These are phyloP conservation scores for Talaromyces nanjingensis DNA, from an alignment of 495 filamentous ascomycete species.

Conservation along the genomic window DNA sequence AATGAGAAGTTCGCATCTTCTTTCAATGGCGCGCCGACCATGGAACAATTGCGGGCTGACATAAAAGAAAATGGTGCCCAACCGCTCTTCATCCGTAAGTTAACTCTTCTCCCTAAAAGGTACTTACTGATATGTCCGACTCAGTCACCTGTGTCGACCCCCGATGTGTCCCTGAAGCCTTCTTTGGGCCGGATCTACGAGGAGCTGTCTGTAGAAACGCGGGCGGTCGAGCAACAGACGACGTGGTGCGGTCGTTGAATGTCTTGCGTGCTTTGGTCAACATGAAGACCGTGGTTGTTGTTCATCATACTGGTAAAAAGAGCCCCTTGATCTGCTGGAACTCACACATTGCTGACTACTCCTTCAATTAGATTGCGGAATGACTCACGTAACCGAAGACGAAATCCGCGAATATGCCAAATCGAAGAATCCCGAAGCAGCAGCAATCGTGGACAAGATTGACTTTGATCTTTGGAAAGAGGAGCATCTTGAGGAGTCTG, in stretches of 20 bases:
- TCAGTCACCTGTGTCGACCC: constrained; percentile 7
- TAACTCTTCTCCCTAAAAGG: neutral
- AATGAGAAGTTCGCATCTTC: constrained; percentile 1
- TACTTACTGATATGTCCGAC: neutral
- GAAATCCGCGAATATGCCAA: neutral
- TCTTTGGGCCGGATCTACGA: neutral
- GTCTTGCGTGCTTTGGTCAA: neutral
- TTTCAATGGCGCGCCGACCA: neutral
- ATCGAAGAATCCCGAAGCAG: neutral
- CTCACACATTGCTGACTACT: neutral
- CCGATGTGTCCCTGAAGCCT: constrained; percentile 3
- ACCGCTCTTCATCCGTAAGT: neutral
- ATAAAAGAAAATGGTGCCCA: neutral
- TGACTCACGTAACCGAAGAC: neutral
- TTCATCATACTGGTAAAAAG: constrained; percentile 2
- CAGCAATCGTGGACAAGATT: constrained; percentile 1
- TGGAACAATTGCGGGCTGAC: neutral
- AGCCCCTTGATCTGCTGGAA: neutral
- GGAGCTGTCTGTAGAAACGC: neutral
- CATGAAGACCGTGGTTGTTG: neutral
- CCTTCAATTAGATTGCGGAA: neutral
- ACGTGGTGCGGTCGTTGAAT: neutral
- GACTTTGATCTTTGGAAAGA: neutral
- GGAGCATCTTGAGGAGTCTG: neutral
- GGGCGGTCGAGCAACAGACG: constrained; percentile 1